Evolutionary conservation across 441 rosid genomes (phyloP), one percentile per base, ranked within the genome.

Genomic region (Theobroma grandiflorum): DNA sequence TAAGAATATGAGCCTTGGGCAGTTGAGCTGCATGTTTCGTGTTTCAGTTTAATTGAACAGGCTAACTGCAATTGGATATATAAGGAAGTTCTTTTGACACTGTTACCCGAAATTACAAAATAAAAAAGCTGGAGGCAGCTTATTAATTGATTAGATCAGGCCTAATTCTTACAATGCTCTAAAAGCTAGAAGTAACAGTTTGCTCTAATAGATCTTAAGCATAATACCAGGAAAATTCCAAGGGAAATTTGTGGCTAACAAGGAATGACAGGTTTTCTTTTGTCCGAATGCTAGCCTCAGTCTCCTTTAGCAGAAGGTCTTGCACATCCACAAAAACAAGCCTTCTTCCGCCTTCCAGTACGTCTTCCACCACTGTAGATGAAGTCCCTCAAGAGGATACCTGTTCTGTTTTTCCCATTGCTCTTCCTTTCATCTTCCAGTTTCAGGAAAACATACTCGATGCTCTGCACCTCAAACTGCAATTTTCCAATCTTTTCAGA

Each of bases 401-500:
- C 95, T 0, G 95, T 87, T 59, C 38, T 63, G 12, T 81, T 80
- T 74, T 83, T 92, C 71, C 84, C 89, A 79, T 81, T 89, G 82
- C 78, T 81, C 55, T 91, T 90, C 83, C 79, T 89, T 79, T 90
- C 96, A 10, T 91, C 98, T 84, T 95, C 97, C 74, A 93, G 92
- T 88, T 93, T 92, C 63, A 92, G 85, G 82, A 97, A 76, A 33
- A 85, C 47, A 78, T 84, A 82, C 49, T 90, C 93, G 26, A 95
- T 86, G 86, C 86, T 89, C 86, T 95, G 97, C 84, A 97, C 87
- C 82, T 95, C 97, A 42, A 89, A 88, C 84, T 89, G 92, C 88
- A 95, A 62, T 78, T 86, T 80, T 67, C 93, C 94, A 0, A 97
- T 91, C 92, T 89, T 94, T 87, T 95, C 97, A 0, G 94, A 93